Evolutionary conservation across 805 yeast genomes (phyloP), one percentile per base, ranked within the genome.

Genomic region (Starmerella powellii): DNA sequence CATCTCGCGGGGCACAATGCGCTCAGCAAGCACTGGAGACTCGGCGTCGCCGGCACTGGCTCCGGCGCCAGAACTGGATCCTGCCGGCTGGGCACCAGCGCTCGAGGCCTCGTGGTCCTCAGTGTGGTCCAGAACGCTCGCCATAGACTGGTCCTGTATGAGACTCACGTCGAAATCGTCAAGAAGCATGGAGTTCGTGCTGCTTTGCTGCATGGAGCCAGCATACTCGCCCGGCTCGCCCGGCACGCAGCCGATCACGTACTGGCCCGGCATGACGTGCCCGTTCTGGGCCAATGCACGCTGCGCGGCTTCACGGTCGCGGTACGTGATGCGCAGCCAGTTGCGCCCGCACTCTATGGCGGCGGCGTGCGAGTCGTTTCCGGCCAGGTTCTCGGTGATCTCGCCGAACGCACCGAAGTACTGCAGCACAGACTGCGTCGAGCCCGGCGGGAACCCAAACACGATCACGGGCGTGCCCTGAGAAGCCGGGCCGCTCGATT

Each of bases 251-350:
- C 94, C 75, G 57, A 78, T 60, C 59, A 72, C 53, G 59, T 65
- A 42, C 20, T 70, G 65, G 1, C 83, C 88, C 41, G 78, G 80
- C 54, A 79, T 73, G 5, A 77, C 70, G 11, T 68, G 60, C 3
- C 94, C 94, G 56, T 84, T 82, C 56, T 86, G 95, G 49, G 81
- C 77, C 34, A 87, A 63, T 0, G 98, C 95, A 42, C 94, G 75
- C 15, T 74, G 60, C 2, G 94, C 95, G 8, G 87, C 71, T 1
- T 78, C 65, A 6, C 80, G 73, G 45, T 77, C 78, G 44, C 76
- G 80, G 59, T 75, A 91, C 3, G 96, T 87, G 41, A 88, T 58
- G 56, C 86, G 82, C n/a, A 87, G 76, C 97, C 97, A 88, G 31
- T 83, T 77, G 35, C 76, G 72, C 1, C 97, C 97, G 11, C 87